Conservation (phyloP, 108 stramenopile species). For the Fistulifera solaris region DNA sequence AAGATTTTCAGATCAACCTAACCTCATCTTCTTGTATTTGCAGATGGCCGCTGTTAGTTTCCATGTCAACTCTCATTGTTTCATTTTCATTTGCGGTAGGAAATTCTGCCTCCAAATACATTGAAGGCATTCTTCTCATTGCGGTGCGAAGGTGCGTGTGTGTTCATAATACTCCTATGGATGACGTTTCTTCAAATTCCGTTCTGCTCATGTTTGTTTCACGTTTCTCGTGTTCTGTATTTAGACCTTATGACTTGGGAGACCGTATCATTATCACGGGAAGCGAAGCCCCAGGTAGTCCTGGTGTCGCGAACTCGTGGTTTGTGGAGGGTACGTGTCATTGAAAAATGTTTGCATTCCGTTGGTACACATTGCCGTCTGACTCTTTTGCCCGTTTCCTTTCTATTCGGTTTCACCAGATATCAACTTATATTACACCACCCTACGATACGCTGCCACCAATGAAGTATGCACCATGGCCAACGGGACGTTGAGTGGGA, state of each 20-base stretch:
- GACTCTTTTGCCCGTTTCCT: background rate
- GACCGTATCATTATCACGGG: slow-evolving; percentile 67
- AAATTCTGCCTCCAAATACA: slow-evolving; percentile 39
- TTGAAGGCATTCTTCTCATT: slow-evolving; percentile 11
- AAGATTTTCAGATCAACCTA: too few species aligned
- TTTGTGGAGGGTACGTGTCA: slow-evolving; percentile 59
- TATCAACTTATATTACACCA: slow-evolving; percentile 61
- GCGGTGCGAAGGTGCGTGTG: slow-evolving; percentile 7
- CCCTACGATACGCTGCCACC: slow-evolving; percentile 43
- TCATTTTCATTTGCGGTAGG: slow-evolving; percentile 71
- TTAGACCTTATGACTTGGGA: slow-evolving; percentile 71
- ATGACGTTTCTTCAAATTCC: too few species aligned
- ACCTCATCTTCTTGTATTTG: background rate
- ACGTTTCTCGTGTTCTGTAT: too few species aligned
- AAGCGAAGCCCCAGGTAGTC: slow-evolving; percentile 7
- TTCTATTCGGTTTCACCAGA: slow-evolving; percentile 13
- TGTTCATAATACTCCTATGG: too few species aligned
- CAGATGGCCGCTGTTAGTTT: slow-evolving; percentile 7
- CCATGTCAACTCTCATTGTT: slow-evolving; percentile 56
- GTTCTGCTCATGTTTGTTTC: too few species aligned
- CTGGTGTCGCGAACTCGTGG: slow-evolving; percentile 42
- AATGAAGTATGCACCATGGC: slow-evolving; percentile 69
- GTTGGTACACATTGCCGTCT: too few species aligned
- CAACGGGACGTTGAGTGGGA: slow-evolving; percentile 44
- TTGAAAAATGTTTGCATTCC: too few species aligned